Conservation (phyloP, 495 filamentous ascomycete species). For the Aspergillus egyptiacus region DNA sequence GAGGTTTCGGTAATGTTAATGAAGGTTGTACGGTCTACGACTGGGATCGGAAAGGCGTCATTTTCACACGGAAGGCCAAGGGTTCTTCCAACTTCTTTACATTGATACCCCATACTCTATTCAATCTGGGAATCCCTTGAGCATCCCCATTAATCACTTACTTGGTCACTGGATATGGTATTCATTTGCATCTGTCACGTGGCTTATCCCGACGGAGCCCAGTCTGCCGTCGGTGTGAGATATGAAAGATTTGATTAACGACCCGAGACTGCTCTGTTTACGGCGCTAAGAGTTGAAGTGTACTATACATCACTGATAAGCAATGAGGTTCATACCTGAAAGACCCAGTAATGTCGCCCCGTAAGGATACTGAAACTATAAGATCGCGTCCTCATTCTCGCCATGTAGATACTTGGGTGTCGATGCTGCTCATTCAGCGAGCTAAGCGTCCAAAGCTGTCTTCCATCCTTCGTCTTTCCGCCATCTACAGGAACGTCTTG, state of each 20-base stretch:
- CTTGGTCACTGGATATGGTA: neutral
- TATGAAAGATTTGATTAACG: neutral
- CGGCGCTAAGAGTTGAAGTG: neutral
- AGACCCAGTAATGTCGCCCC: no score
- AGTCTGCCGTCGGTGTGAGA: neutral
- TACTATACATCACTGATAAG: no score
- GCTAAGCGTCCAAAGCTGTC: no score
- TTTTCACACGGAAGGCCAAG: constrained; percentile 24
- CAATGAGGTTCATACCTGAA: no score
- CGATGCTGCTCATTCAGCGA: no score
- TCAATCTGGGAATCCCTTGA: constrained; percentile 14
- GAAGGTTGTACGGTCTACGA: constrained; percentile 2
- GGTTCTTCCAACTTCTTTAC: constrained; percentile 29
- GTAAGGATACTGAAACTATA: no score
- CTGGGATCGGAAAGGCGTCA: constrained; percentile 20
- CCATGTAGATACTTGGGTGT: no score
- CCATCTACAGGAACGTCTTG: no score
- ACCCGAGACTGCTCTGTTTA: constrained; percentile 2
- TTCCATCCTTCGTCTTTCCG: no score
- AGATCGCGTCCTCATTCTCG: no score
- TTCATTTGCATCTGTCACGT: neutral
- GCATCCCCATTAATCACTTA: constrained; percentile 9
- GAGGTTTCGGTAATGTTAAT: constrained; percentile 48
- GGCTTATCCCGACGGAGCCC: neutral
- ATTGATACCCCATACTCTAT: constrained; percentile 40